Base-by-base conservation (phyloP, 73 alveolate genomes). In the Blepharisma japonicum region DNA sequence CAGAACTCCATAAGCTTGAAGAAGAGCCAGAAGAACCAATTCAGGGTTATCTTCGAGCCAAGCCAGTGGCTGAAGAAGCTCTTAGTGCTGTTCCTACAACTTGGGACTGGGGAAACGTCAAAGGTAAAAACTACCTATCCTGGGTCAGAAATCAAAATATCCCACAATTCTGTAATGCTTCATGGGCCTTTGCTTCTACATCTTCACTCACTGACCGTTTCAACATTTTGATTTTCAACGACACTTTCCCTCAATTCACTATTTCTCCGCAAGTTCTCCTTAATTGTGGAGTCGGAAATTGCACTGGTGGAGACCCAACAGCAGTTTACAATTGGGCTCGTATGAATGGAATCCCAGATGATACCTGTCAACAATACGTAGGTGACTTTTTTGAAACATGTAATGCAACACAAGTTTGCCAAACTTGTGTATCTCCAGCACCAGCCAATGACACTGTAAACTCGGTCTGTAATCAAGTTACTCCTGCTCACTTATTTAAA, bases 141-240 rank as follows among this genome's bases (percentile, higher is more conserved):
- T 82, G 88, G 82, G 79, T 88, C 55, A 82, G 94, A 61, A 91
- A 93, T 76, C 92, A 93, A 82, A 97, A 91, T 71, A 84, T 93
- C 68, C 98, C 98, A 21, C 94, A 88, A 80, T 93, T 88, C 77
- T 96, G 99, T 68, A 98, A 98, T 45, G 92, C 98, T 51, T 96
- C 98, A 87, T 96, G 98, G 98, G 98, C 98, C 7, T 95, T 91
- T 39, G 97, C 97, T 6, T 82, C 98, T 20, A 89, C 95, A 78
- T 81, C 90, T 47, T 87, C 98, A 9, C 86, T 96, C 27, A 88
- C 96, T 23, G 97, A 92, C 77, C 86, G 99, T 67, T 87, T 93
- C 53, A 96, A 94, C 87, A 91, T 94, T 70, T 87, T 89, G 45
- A 91, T 97, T 71, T 32, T 32, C 42, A 89, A 91, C n/a, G 98